These are phyloP conservation scores for Croton setiger DNA, from an alignment of 441 rosid genomes.

Conservation along the genomic window DNA sequence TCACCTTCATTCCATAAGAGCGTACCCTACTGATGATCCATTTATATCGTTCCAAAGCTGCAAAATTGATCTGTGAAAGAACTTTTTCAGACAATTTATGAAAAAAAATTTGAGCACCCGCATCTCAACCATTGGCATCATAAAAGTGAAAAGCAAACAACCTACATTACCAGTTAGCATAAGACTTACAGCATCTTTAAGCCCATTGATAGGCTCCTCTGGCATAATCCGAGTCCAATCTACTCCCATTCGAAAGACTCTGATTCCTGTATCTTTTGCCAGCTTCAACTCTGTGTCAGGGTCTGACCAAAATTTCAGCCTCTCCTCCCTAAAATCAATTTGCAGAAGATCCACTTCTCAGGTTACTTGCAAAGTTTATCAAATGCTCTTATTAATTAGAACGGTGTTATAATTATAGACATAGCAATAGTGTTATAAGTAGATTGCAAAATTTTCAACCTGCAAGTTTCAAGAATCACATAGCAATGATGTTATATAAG, in stretches of 20 bases:
- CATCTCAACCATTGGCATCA: slow-evolving; percentile 16
- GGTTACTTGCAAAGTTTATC: neutral
- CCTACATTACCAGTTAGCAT: slow-evolving; percentile 15
- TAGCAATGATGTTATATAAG: slow-evolving; percentile 10
- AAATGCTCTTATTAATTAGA: neutral
- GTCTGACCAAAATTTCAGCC: slow-evolving; percentile 94
- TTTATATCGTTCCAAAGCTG: slow-evolving; percentile 85
- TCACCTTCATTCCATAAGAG: slow-evolving; percentile 89
- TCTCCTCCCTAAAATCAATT: slow-evolving; percentile 66
- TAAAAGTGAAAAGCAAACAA: slow-evolving; percentile 17
- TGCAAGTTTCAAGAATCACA: slow-evolving; percentile 16
- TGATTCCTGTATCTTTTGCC: slow-evolving; percentile 80
- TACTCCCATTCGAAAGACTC: slow-evolving; percentile 87
- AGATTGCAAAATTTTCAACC: neutral
- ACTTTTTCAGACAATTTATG: slow-evolving; percentile 1
- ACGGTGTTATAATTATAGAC: neutral
- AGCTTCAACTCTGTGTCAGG: slow-evolving; percentile 87
- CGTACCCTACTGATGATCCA: slow-evolving; percentile 82
- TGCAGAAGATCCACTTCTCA: slow-evolving; percentile 21
- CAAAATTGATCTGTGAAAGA: slow-evolving; percentile 70
- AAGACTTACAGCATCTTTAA: slow-evolving; percentile 61
- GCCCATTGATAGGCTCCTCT: slow-evolving; percentile 68
- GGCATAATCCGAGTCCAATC: slow-evolving; percentile 95
- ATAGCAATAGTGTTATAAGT: neutral
- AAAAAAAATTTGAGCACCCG: slow-evolving; percentile 2